phyloP scores from a whole-genome alignment of 2,329 filamentous ascomycete genomes.

The Diaporthe aspalathi region DNA sequence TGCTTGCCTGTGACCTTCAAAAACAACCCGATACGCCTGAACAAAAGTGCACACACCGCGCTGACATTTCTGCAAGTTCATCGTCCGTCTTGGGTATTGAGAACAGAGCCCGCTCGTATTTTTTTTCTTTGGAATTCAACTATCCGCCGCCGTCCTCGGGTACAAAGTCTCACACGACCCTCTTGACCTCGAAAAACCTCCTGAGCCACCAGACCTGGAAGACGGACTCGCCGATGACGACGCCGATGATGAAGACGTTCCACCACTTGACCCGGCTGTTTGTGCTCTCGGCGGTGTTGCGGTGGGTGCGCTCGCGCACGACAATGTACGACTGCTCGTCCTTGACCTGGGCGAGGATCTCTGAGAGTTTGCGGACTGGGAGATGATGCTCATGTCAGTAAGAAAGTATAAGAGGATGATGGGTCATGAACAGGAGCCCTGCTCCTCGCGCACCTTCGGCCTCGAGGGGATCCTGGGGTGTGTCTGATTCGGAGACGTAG shows the following conservation, averaged over 20 bases:
- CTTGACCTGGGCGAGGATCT: constrained; percentile 91
- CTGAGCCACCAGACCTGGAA: constrained; percentile 99
- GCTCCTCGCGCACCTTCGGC: constrained; percentile 73
- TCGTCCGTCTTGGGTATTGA: constrained; percentile 28
- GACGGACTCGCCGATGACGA: constrained; percentile 89
- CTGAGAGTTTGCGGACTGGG: constrained; percentile 82
- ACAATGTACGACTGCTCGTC: constrained; percentile 99
- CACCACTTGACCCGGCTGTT: constrained; percentile 99
- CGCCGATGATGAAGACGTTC: constrained; percentile 94
- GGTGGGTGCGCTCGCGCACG: constrained; percentile 92
- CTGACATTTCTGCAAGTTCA: constrained; percentile 3
- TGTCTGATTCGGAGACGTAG: constrained; percentile 91
- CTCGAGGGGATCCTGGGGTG: constrained; percentile 88
- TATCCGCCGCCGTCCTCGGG: neutral
- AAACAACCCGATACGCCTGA: constrained; percentile 10
- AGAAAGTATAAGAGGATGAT: constrained; percentile 12
- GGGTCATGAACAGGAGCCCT: neutral
- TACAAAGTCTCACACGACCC: constrained; percentile 62
- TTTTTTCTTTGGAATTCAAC: neutral
- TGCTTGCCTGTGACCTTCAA: neutral
- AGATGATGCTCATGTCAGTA: constrained; percentile 34
- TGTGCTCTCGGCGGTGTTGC: constrained; percentile 98
- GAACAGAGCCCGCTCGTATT: constrained; percentile 30
- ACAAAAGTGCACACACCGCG: constrained; percentile 1
- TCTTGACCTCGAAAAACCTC: constrained; percentile 93